These are phyloP conservation scores for Betula pendula DNA, from an alignment of 306 rosid species.

Conservation along the genomic window DNA sequence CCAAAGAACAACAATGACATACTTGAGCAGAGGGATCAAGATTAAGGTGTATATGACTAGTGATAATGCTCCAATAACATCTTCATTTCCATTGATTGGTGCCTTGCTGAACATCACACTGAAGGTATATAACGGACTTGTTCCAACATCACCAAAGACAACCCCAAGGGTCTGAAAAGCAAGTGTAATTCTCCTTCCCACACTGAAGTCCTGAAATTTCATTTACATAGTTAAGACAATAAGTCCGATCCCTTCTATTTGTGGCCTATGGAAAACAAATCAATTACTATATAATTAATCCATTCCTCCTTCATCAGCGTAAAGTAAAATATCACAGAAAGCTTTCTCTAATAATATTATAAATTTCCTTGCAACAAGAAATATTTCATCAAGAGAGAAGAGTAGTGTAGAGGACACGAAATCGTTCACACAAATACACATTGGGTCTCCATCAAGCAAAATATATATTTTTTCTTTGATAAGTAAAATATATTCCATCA, in stretches of 20 bases:
- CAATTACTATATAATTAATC: conserved; percentile 9
- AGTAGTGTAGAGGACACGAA: not conserved
- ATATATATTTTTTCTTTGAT: too few relatives aligned
- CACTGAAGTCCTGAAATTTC: conserved; percentile 65
- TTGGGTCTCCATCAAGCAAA: not conserved
- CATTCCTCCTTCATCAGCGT: not conserved
- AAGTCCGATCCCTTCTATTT: not conserved
- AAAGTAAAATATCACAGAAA: not conserved
- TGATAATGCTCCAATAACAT: conserved; percentile 88
- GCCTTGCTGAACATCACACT: conserved; percentile 94
- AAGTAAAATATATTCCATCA: too few relatives aligned
- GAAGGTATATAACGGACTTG: conserved; percentile 94
- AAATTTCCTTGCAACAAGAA: not conserved
- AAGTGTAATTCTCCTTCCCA: conserved; percentile 65
- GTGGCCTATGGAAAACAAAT: conserved; percentile 10
- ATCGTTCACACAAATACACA: not conserved
- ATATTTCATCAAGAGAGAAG: not conserved
- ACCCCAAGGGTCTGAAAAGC: conserved; percentile 96
- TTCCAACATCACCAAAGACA: conserved; percentile 99
- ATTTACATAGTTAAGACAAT: conserved; percentile 19
- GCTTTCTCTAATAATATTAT: not conserved
- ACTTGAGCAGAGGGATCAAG: conserved; percentile 91
- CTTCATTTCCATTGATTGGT: conserved; percentile 80
- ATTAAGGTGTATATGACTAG: conserved; percentile 86
- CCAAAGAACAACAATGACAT: conserved; percentile 90